Percentiles rank a stretch among this genome's conserved stretches.
Evolutionary conservation across 1,284 basidiomycete genomes (phyloP).

Genomic region (Trichosporon coremiiforme): DNA sequence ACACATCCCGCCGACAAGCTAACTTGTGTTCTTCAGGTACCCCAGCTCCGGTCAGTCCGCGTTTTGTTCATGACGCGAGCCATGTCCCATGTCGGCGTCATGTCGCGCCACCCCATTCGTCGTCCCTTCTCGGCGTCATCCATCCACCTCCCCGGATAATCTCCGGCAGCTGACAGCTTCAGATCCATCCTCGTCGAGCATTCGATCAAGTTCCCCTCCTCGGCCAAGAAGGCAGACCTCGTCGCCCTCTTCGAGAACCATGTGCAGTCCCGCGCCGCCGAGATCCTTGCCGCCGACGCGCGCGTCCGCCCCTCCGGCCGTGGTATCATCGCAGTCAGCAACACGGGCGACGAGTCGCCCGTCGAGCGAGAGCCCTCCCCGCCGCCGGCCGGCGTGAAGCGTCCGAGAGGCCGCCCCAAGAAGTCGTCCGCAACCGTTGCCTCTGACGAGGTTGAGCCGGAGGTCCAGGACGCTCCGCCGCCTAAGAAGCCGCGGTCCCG

Average conservation of each 20-base stretch:
- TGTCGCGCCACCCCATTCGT: neutral
- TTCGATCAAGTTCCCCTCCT: constrained; percentile 72
- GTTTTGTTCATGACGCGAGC: neutral
- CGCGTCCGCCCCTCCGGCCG: constrained; percentile 45
- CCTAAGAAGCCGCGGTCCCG: constrained; percentile 31
- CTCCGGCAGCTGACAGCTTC: constrained; percentile 20
- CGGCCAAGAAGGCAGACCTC: constrained; percentile 83
- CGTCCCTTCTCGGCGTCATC: constrained; percentile 6
- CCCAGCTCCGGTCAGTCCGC: constrained; percentile 51
- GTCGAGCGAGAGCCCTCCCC: constrained; percentile 6
- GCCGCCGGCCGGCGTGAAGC: constrained; percentile 34
- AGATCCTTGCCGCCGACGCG: constrained; percentile 48
- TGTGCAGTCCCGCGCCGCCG: constrained; percentile 66
- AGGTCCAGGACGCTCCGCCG: constrained; percentile 20
- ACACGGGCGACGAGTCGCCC: constrained; percentile 31
- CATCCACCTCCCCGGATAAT: neutral
- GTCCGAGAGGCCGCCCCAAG: constrained; percentile 33
- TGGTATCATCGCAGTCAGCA: constrained; percentile 51
- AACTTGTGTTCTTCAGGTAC: constrained; percentile 40
- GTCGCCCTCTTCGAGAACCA: constrained; percentile 76
- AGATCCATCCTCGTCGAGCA: constrained; percentile 62
- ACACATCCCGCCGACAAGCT: neutral
- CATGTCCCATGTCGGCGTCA: neutral
- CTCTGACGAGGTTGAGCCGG: constrained; percentile 22
- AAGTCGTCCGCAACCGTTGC: constrained; percentile 26